Base-by-base conservation (phyloP, 192 early-diverging fungal species). In the Powellomyces hirtus region DNA sequence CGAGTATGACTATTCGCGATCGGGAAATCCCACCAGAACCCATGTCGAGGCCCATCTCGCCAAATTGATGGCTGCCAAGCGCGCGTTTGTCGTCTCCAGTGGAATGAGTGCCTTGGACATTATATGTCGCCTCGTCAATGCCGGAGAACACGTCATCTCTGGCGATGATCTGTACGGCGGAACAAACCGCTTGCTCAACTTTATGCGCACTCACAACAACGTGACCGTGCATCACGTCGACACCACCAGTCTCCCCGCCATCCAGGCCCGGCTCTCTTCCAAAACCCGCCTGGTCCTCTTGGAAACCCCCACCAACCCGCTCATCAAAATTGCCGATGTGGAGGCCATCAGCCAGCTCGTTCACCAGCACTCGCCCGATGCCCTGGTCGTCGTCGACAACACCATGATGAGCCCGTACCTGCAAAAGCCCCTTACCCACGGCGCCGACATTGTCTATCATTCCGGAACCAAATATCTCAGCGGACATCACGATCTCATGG, bases 371-470 rank as follows among this genome's bases (percentile, higher is more conserved):
- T 91, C 87, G 36, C 93, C 94, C 7, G 75, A 84, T 38, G 91
- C 92, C 33, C 72, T 94, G 31, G 89, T 98, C 1, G 92, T 95
- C 2, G 97, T 98, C 11, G 97, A 98, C 63, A 98, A 98, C 75
- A 98, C 97, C 44, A 97, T 98, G 95, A 95, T 97, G 94, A 89
- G 87, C n/a, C 97, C 97, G 40, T 92, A 94, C 60, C 79, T 95
- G 33, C 93, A 95, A 74, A 88, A 87, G 62, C 90, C 94, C 0
- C 78, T 98, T 49, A 89, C 91, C 50, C 79, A 94, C 38, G 97
- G 95, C 0, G 95, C 93, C 0, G 94, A 97, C 76, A 92, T 98
- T 52, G 90, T 89, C 20, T 94, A 94, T 64, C 94, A 98, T 55
- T 97, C 95, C 31, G 97, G 94, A 22, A 98, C 97, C 56, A 98